Conservation (phyloP, 306 rosid species). For the Vigna trinervia region DNA sequence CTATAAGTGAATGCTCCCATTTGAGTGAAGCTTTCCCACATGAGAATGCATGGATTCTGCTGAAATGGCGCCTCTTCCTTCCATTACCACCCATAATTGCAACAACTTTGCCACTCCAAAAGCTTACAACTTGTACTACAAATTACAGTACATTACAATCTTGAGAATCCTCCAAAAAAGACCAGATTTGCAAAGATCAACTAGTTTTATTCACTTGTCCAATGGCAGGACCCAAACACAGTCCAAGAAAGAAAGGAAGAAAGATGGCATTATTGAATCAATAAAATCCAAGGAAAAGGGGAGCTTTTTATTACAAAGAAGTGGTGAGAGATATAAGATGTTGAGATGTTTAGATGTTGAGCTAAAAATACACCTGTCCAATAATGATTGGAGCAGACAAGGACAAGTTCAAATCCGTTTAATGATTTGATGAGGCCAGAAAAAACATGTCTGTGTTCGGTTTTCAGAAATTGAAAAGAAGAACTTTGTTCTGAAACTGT, state of each 20-base stretch:
- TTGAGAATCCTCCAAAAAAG: neutral
- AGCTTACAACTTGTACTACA: slow-evolving; percentile 3
- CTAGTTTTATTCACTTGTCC: slow-evolving; percentile 4
- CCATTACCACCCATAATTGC: slow-evolving; percentile 46
- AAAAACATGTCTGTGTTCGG: neutral
- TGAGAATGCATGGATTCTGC: slow-evolving; percentile 79
- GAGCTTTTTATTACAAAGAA: neutral
- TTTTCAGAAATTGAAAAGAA: slow-evolving; percentile 13
- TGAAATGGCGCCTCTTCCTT: slow-evolving; percentile 63
- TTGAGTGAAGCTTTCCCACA: slow-evolving; percentile 71
- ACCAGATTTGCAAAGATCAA: slow-evolving; percentile 28
- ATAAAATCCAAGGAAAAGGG: neutral
- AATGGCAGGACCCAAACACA: neutral
- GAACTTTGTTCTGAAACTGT: neutral
- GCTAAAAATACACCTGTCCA: slow-evolving; percentile 16
- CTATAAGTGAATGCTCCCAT: slow-evolving; percentile 76
- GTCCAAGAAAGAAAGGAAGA: slow-evolving; percentile 24
- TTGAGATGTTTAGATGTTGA: neutral
- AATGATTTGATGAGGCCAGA: neutral
- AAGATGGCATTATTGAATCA: slow-evolving; percentile 24
- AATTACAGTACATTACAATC: slow-evolving; percentile 7
- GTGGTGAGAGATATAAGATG: neutral
- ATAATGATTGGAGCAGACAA: slow-evolving; percentile 21
- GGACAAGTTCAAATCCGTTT: neutral
- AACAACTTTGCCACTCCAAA: slow-evolving; percentile 12